Conservation (phyloP, 345 rosid genomes). For the Rhodamnia argentea region DNA sequence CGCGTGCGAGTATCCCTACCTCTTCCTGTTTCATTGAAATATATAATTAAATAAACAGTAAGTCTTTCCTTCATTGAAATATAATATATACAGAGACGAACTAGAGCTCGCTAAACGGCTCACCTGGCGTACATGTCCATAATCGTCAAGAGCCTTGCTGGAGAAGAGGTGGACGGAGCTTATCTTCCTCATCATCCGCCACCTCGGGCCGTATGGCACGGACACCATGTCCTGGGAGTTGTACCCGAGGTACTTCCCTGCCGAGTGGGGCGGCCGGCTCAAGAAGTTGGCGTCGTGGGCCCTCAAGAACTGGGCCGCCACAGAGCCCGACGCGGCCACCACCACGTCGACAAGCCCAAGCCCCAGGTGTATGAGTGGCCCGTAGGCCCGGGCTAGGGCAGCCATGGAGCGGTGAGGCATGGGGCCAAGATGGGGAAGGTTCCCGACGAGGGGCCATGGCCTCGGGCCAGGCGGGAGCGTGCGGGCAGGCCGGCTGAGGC, state of each 20-base stretch:
- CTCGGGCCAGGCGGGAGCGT: slow-evolving; percentile 78
- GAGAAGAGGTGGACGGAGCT: slow-evolving; percentile 80
- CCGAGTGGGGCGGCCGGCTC: slow-evolving; percentile 83
- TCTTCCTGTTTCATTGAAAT: slow-evolving; percentile 35
- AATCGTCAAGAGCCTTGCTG: slow-evolving; percentile 77
- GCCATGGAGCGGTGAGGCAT: slow-evolving; percentile 67
- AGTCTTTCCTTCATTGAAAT: background rate
- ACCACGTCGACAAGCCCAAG: slow-evolving; percentile 66
- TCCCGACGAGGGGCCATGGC: slow-evolving; percentile 85
- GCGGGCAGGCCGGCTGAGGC: slow-evolving; percentile 8
- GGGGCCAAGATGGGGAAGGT: slow-evolving; percentile 70
- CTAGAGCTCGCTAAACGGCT: background rate
- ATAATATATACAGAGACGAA: background rate
- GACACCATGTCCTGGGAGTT: slow-evolving; percentile 88
- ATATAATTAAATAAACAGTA: rapidly evolving
- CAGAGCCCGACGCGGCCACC: slow-evolving; percentile 75
- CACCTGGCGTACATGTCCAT: slow-evolving; percentile 74
- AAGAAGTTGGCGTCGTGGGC: slow-evolving; percentile 73
- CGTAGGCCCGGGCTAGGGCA: slow-evolving; percentile 40
- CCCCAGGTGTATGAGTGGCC: slow-evolving; percentile 72
- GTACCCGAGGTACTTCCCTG: slow-evolving; percentile 71
- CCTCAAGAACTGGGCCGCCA: slow-evolving; percentile 74
- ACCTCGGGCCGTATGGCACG: slow-evolving; percentile 79
- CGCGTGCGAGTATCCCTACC: slow-evolving; percentile 29
- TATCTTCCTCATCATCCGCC: slow-evolving; percentile 83